Percentiles rank a stretch among this genome's conserved stretches.
phyloP scores from a whole-genome alignment of 192 early-diverging fungal genomes.

The Rhizoclosmatium globosum region DNA sequence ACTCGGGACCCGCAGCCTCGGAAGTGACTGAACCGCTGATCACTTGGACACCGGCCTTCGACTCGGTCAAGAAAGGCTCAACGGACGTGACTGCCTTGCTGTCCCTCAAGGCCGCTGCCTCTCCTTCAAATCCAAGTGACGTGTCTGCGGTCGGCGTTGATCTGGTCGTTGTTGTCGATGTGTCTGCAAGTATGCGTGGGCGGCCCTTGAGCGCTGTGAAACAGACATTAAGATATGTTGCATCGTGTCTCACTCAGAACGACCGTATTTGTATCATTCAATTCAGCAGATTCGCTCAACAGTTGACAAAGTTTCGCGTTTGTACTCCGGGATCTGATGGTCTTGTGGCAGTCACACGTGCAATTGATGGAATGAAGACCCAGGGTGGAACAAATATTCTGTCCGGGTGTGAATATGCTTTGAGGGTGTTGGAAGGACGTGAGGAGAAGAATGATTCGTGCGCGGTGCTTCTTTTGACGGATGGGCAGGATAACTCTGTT shows the following conservation, averaged over 20 bases:
- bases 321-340: background rate
- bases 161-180: slow-evolving; percentile 33
- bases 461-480: slow-evolving; percentile 25
- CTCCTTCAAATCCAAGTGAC: background rate
- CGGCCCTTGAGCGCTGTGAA: slow-evolving; percentile 13
- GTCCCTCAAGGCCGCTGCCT: background rate
- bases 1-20: background rate
- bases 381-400: slow-evolving; percentile 20
- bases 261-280: slow-evolving; percentile 29
- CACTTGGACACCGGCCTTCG: slow-evolving; percentile 3
- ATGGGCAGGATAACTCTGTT: slow-evolving; percentile 26
- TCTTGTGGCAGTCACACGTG: background rate
- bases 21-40: background rate
- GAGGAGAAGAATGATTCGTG: slow-evolving; percentile 8
- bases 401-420: slow-evolving; percentile 1
- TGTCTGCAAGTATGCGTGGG: slow-evolving; percentile 35
- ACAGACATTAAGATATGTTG: slow-evolving; percentile 19
- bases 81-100: slow-evolving; percentile 7
- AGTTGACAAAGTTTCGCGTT: slow-evolving; percentile 6
- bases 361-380: background rate
- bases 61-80: background rate
- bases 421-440: slow-evolving; percentile 3
- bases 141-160: slow-evolving; percentile 9
- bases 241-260: background rate
- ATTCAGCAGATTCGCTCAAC: slow-evolving; percentile 3